These are phyloP conservation scores for Kickxella alabastrina DNA, from an alignment of 192 early-diverging fungal species.

Conservation along the genomic window DNA sequence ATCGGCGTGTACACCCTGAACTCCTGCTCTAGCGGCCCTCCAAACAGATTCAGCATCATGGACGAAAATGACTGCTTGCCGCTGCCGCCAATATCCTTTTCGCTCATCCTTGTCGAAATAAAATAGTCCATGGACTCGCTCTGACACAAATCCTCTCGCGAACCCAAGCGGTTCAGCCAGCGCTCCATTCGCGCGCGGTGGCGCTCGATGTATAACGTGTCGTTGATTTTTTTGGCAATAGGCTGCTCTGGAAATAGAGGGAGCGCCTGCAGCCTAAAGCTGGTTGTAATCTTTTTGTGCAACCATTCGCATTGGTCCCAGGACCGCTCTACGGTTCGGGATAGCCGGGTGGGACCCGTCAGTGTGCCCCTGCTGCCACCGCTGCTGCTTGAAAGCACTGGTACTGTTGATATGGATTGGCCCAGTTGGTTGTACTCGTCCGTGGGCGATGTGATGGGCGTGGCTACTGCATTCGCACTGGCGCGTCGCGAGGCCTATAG, in stretches of 20 bases:
- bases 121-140: conserved; percentile 39
- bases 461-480: neutral
- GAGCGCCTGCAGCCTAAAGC: conserved; percentile 41
- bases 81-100: conserved; percentile 16
- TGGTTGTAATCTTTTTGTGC: conserved; percentile 27
- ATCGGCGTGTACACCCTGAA: conserved; percentile 39
- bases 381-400: conserved; percentile 5
- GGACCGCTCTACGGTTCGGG: conserved; percentile 38
- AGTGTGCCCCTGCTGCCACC: neutral
- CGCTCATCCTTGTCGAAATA: conserved; percentile 27
- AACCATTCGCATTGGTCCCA: conserved; percentile 52
- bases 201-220: conserved; percentile 31
- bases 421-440: conserved; percentile 15
- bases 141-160: conserved; percentile 35
- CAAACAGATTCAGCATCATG: conserved; percentile 36
- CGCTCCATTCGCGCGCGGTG: conserved; percentile 42
- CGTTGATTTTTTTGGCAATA: conserved; percentile 8
- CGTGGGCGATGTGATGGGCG: conserved; percentile 14
- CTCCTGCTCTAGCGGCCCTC: conserved; percentile 16
- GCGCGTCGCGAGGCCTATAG: conserved; percentile 1
- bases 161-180: conserved; percentile 46
- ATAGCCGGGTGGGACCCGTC: conserved; percentile 1
- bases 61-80: conserved; percentile 37
- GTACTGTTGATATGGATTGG: conserved; percentile 10
- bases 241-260: conserved; percentile 36